A percentile compares a stretch with the other conserved stretches of the same genome.
Evolutionary conservation across 805 yeast genomes (phyloP).

Genomic region (Ascoidea tarda): DNA sequence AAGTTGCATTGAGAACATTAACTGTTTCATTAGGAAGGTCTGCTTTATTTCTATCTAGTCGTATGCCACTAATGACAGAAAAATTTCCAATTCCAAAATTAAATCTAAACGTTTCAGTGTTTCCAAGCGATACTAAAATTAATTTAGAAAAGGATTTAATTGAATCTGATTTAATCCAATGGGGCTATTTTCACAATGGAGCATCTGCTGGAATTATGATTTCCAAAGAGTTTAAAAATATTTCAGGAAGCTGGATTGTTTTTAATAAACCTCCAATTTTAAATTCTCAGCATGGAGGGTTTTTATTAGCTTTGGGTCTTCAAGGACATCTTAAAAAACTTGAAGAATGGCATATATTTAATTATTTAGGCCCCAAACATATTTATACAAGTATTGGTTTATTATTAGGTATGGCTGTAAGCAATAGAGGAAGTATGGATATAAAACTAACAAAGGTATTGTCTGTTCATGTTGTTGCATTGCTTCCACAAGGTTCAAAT

Average conservation of each 20-base stretch:
- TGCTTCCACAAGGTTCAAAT: conserved; percentile 82
- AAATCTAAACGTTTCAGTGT: conserved; percentile 50
- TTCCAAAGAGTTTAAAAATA: conserved; percentile 50
- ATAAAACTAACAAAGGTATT: conserved; percentile 77
- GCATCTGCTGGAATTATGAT: conserved; percentile 76
- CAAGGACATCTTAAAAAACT: conserved; percentile 73
- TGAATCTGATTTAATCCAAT: conserved; percentile 35
- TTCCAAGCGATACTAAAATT: conserved; percentile 55
- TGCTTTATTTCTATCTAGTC: conserved; percentile 50
- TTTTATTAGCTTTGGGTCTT: conserved; percentile 80
- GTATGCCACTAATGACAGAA: conserved; percentile 74
- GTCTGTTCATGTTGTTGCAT: conserved; percentile 84
- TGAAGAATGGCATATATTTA: conserved; percentile 95
- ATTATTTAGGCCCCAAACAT: conserved; percentile 83
- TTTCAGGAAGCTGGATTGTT: conserved; percentile 84
- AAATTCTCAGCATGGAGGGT: conserved; percentile 86
- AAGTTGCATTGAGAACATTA: conserved; percentile 57
- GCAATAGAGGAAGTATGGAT: conserved; percentile 72
- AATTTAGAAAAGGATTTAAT: conserved; percentile 40
- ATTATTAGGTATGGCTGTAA: conserved; percentile 85
- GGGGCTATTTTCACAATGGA: conserved; percentile 93
- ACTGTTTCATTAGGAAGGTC: conserved; percentile 72
- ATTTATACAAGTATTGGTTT: conserved; percentile 76
- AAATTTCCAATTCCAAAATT: conserved; percentile 66
- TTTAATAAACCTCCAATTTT: conserved; percentile 63